These are phyloP conservation scores for Helicostylum pulchrum DNA, from an alignment of 192 early-diverging fungal genomes.

Conservation along the genomic window DNA sequence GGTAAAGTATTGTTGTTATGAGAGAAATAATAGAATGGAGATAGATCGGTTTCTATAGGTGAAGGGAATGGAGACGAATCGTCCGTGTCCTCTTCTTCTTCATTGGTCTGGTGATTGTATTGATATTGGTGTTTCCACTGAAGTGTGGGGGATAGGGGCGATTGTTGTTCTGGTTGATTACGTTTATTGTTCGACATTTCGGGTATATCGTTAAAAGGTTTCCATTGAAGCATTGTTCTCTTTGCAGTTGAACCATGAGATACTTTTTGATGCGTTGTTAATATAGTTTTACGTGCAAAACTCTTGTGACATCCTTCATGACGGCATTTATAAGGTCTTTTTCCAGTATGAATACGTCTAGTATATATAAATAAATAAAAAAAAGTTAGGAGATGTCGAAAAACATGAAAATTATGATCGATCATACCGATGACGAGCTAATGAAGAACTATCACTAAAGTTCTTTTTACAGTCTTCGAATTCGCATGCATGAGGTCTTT, in stretches of 20 bases:
- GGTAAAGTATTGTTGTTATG: background rate
- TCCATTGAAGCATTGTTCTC: conserved; percentile 27
- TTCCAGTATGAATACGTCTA: conserved; percentile 42
- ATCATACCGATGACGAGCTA: conserved; percentile 68
- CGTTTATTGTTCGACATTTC: background rate
- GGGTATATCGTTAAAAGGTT: conserved; percentile 29
- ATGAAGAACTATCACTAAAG: conserved; percentile 76
- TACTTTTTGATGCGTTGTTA: conserved; percentile 43
- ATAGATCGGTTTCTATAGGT: too few species aligned
- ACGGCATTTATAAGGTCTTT: conserved; percentile 37
- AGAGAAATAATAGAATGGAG: too few species aligned
- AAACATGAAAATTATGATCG: background rate
- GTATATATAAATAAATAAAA: background rate
- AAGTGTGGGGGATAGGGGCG: background rate
- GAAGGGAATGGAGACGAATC: background rate
- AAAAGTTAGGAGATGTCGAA: background rate
- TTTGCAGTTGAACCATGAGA: conserved; percentile 20
- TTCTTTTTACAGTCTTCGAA: conserved; percentile 66
- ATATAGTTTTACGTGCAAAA: conserved; percentile 53
- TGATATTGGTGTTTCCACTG: conserved; percentile 7
- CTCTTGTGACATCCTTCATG: conserved; percentile 32
- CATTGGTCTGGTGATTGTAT: too few species aligned
- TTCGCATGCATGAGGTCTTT: conserved; percentile 70
- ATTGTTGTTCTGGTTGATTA: background rate
- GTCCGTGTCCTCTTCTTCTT: background rate